Base-by-base conservation (phyloP, 2,329 filamentous ascomycete genomes). In the Botrytis hyacinthi region DNA sequence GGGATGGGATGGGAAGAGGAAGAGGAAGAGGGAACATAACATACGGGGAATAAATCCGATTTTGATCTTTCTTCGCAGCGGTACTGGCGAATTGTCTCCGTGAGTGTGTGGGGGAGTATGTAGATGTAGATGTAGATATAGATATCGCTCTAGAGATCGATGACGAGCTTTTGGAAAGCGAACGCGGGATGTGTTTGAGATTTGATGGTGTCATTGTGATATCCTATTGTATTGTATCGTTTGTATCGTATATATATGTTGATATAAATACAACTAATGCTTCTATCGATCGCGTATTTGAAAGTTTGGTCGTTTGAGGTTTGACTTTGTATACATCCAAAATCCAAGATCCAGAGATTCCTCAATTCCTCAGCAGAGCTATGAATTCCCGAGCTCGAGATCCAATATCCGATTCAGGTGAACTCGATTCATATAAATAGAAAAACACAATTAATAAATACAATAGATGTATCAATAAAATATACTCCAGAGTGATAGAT, bases 1-100 rank as follows among this genome's bases (percentile, higher is more conserved):
- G 40, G 40, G 16, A 10, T 12, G 44, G 20, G 4, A 32, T 35
- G 4, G 6, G 29, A 10, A 16, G 16, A 9, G 18, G 14, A 7
- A 16, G 37, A 40, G 35, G 18, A 35, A 29, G 14, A 6, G 9
- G 22, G 1, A 42, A 42, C 12, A 42, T 42, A 0, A 29, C 61
- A 7, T 67, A 72, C 70, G 61, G 61, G 4, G 29, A 29, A 37
- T 67, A 72, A 29, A 67, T 72, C 29, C 70, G 18, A 44, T 72
- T 72, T 16, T 44, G 61, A 12, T 29, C 70, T n/a, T 72, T 57
- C 5, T 42, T 32, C 3, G 14, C 5, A n/a, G 60, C 18, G 9
- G n/a, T 67, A 16, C 51, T 62, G 9, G 70, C 48, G n/a, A 72
- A 72, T 57, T 18, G n/a, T 57, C 51, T 57, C n/a, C 51, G 6